Evolutionary conservation across 345 rosid genomes (phyloP).

Genomic region (Rhizophora mangle): DNA sequence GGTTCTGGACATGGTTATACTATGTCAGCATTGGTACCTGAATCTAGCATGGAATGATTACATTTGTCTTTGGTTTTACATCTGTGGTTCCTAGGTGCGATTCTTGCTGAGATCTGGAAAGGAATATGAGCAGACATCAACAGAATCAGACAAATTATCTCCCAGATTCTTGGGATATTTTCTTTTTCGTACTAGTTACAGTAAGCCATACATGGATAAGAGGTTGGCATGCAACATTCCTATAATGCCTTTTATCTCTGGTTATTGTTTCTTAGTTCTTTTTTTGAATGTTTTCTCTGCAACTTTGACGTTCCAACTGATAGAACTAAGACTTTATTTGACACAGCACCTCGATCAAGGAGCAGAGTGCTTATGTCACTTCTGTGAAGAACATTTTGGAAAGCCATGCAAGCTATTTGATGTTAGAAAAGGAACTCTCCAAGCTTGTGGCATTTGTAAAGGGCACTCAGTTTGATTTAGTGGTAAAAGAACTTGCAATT

Average conservation of each 20-base stretch:
- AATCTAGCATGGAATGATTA: conserved; percentile 6
- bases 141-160: conserved; percentile 70
- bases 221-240: conserved; percentile 40
- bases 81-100: conserved; percentile 60
- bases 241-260: background rate
- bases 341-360: conserved; percentile 67
- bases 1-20: conserved; percentile 16
- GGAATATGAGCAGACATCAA: conserved; percentile 72
- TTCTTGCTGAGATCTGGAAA: conserved; percentile 96
- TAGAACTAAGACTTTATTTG: conserved; percentile 15
- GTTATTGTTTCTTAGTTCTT: conserved; percentile 5
- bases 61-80: conserved; percentile 7
- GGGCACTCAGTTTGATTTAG: conserved; percentile 97
- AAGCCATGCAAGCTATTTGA: conserved; percentile 91
- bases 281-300: conserved; percentile 9
- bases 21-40: conserved; percentile 9
- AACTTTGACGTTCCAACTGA: conserved; percentile 1
- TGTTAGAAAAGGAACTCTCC: conserved; percentile 95
- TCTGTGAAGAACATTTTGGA: conserved; percentile 87
- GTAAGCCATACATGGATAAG: conserved; percentile 66
- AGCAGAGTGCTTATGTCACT: conserved; percentile 83
- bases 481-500: conserved; percentile 49
- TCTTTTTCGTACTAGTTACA: conserved; percentile 70
- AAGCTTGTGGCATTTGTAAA: conserved; percentile 97
- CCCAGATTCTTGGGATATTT: conserved; percentile 87